Conservation (phyloP, 768 basidiomycete species). For the Strobilomyces echinocephalus region DNA sequence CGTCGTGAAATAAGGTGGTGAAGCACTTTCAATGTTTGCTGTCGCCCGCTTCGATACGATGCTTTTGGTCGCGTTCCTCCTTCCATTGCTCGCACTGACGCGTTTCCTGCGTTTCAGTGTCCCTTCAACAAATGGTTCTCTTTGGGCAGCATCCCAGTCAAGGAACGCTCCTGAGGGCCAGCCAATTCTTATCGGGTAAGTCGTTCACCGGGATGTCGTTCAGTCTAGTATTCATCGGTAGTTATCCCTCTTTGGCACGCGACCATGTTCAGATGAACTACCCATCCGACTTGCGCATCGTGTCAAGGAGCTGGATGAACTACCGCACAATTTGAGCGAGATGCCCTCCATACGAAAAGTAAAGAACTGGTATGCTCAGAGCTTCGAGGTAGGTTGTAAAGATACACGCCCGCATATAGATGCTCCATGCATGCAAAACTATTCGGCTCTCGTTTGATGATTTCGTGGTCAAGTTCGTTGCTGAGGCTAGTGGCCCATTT, state of each 20-base stretch:
- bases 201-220: neutral
- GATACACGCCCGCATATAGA: neutral
- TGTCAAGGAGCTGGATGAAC: constrained; percentile 90
- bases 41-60: no score
- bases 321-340: constrained; percentile 84
- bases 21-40: no score
- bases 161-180: constrained; percentile 89
- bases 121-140: constrained; percentile 94
- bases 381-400: constrained; percentile 75
- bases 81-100: constrained; percentile 7
- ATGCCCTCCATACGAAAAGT: constrained; percentile 94
- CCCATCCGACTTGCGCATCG: constrained; percentile 94
- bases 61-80: neutral
- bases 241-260: neutral
- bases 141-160: constrained; percentile 96
- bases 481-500: neutral
- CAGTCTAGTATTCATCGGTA: neutral
- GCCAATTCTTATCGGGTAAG: constrained; percentile 79
- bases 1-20: no score
- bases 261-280: constrained; percentile 63
- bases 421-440: neutral
- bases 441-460: neutral
- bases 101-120: constrained; percentile 51
- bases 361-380: constrained; percentile 98
- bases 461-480: neutral